Evolutionary conservation across 2,329 filamentous ascomycete genomes (phyloP).

Genomic region (Penicillium hesseltinei): DNA sequence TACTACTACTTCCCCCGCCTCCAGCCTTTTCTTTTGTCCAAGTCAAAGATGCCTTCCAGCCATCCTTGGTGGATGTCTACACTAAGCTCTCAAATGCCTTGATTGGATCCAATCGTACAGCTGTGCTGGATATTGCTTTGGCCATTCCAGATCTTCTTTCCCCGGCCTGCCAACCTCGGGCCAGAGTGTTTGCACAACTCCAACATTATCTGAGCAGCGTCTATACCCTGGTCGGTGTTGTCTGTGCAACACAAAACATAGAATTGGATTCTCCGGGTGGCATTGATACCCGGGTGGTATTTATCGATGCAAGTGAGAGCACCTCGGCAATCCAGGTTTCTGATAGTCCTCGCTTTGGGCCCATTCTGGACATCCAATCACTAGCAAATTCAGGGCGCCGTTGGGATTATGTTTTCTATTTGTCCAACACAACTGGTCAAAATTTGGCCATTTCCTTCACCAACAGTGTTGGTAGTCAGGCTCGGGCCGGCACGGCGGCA

Average conservation of each 20-base stretch:
- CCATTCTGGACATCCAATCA: conserved; percentile 50
- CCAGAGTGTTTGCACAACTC: conserved; percentile 62
- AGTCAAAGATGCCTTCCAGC: conserved; percentile 60
- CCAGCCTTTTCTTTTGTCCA: conserved; percentile 52
- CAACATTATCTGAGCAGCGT: conserved; percentile 73
- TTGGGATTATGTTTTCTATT: conserved; percentile 35
- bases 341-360: conserved; percentile 40
- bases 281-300: conserved; percentile 71
- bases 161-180: conserved; percentile 50
- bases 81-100: conserved; percentile 45
- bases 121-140: conserved; percentile 60
- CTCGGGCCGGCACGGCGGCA: conserved; percentile 20
- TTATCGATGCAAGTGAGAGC: conserved; percentile 57
- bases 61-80: conserved; percentile 57
- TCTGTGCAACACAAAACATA: conserved; percentile 65
- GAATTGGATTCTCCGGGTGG: conserved; percentile 66
- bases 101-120: conserved; percentile 31
- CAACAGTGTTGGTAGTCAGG: conserved; percentile 31
- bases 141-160: conserved; percentile 61
- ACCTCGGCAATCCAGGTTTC: conserved; percentile 24
- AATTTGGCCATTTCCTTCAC: conserved; percentile 34
- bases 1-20: conserved; percentile 65
- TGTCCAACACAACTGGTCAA: conserved; percentile 29
- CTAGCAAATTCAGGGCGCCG: conserved; percentile 43
- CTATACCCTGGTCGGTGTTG: conserved; percentile 72